Conservation (phyloP, 495 filamentous ascomycete species). For the Podospora australis region DNA sequence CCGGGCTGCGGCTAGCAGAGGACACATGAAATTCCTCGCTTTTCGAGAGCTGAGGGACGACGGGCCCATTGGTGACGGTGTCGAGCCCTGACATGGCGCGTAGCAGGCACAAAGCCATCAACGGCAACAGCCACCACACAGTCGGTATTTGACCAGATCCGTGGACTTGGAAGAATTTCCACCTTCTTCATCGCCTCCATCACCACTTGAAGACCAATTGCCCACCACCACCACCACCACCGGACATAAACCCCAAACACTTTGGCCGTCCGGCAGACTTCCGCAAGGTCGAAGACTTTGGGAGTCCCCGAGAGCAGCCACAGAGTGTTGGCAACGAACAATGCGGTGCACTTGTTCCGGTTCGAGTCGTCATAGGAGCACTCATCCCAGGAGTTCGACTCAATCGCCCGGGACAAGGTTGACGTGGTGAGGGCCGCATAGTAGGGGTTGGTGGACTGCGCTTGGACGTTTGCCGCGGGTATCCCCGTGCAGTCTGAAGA, state of each 20-base stretch:
- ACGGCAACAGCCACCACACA: too few species aligned
- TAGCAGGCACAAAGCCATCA: conserved; percentile 27
- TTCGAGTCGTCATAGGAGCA: conserved; percentile 49
- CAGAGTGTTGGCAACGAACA: conserved; percentile 44
- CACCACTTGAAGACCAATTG: too few species aligned
- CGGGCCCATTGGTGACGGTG: conserved; percentile 23
- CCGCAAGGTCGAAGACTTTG: conserved; percentile 47
- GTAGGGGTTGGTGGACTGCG: too few species aligned
- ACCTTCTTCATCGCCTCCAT: too few species aligned
- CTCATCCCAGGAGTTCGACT: too few species aligned
- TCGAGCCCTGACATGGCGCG: conserved; percentile 30
- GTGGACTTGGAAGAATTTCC: too few species aligned
- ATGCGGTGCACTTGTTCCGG: conserved; percentile 20
- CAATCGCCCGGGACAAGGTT: too few species aligned
- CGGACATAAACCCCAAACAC: conserved; percentile 49
- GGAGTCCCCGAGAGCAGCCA: conserved; percentile 70
- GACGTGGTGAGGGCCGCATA: too few species aligned
- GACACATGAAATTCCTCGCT: conserved; percentile 27
- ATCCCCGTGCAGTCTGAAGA: too few species aligned
- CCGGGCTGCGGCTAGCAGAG: background rate
- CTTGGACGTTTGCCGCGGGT: too few species aligned
- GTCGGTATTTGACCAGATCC: too few species aligned
- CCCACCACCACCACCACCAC: too few species aligned
- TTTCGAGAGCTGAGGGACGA: conserved; percentile 18
- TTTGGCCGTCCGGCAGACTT: conserved; percentile 52